These are phyloP conservation scores for Geotrichum restrictum DNA, from an alignment of 1,139 yeast species.

Conservation along the genomic window DNA sequence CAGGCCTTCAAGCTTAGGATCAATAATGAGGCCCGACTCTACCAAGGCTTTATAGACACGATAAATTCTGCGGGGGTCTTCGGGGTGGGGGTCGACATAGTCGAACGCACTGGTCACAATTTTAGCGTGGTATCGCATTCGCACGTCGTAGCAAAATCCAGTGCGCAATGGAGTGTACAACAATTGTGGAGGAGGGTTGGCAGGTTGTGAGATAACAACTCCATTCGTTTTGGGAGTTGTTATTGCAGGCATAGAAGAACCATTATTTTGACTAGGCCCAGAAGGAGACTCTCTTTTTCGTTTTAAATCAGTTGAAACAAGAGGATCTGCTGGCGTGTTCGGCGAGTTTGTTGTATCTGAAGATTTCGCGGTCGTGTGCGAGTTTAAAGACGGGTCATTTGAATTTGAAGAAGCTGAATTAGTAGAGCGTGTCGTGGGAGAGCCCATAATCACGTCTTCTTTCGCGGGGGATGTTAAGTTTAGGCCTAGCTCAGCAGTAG, in stretches of 20 bases:
- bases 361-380: not conserved
- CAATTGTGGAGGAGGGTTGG: conserved; percentile 53
- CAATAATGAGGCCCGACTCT: conserved; percentile 84
- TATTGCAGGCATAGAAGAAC: not conserved
- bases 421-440: too few species aligned
- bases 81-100: conserved; percentile 98
- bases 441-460: too few species aligned
- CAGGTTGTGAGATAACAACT: conserved; percentile 14
- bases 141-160: conserved; percentile 90
- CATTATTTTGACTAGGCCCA: too few species aligned
- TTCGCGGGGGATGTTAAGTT: too few species aligned
- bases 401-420: not conserved
- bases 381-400: not conserved
- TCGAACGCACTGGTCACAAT: conserved; percentile 88
- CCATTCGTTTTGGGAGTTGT: conserved; percentile 8
- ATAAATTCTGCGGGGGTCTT: conserved; percentile 94
- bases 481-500: too few species aligned
- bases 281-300: conserved; percentile 8
- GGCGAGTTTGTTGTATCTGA: not conserved
- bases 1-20: conserved; percentile 73
- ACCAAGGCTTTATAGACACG: conserved; percentile 89
- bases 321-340: not conserved
- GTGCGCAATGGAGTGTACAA: conserved; percentile 75
- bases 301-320: not conserved
- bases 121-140: conserved; percentile 96